These are phyloP conservation scores for Uronychia setigera DNA, from an alignment of 73 alveolate species.

Conservation along the genomic window DNA sequence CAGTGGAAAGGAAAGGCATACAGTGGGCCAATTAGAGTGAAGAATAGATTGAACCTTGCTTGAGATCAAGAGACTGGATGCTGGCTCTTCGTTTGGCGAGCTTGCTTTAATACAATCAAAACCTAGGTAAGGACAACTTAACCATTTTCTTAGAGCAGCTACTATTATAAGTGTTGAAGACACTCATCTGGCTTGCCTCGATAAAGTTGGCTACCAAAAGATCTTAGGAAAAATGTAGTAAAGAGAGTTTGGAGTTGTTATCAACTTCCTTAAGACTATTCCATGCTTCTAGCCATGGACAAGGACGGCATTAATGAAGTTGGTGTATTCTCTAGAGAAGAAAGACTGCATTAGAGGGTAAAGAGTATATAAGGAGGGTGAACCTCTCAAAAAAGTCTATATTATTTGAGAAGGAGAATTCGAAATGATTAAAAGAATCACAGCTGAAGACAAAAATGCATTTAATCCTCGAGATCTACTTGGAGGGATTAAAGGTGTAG, in stretches of 20 bases:
- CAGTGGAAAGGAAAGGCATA: too few relatives aligned
- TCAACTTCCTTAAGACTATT: constrained; percentile 1
- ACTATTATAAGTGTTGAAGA: background rate
- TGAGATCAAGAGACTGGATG: background rate
- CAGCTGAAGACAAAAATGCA: background rate
- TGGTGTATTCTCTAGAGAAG: constrained; percentile 3
- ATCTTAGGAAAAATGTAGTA: background rate
- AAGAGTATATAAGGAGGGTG: constrained; percentile 13
- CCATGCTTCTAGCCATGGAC: constrained; percentile 26
- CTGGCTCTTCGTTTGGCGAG: background rate
- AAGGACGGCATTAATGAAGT: constrained; percentile 1
- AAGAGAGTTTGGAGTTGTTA: background rate
- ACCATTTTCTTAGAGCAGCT: too few relatives aligned
- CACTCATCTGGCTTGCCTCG: background rate
- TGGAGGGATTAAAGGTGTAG: background rate
- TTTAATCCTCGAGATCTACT: background rate
- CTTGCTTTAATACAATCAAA: background rate
- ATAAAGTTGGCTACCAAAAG: background rate
- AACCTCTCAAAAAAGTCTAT: constrained; percentile 7
- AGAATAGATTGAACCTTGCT: background rate
- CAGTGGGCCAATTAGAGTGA: background rate
- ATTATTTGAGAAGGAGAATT: constrained; percentile 16
- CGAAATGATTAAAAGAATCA: constrained; percentile 1
- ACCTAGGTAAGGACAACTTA: too few relatives aligned
- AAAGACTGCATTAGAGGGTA: constrained; percentile 12